A percentile compares a stretch with the other conserved stretches of the same genome.
Conservation (phyloP, 257 asterid species). For the Solanum lycopersicoides region DNA sequence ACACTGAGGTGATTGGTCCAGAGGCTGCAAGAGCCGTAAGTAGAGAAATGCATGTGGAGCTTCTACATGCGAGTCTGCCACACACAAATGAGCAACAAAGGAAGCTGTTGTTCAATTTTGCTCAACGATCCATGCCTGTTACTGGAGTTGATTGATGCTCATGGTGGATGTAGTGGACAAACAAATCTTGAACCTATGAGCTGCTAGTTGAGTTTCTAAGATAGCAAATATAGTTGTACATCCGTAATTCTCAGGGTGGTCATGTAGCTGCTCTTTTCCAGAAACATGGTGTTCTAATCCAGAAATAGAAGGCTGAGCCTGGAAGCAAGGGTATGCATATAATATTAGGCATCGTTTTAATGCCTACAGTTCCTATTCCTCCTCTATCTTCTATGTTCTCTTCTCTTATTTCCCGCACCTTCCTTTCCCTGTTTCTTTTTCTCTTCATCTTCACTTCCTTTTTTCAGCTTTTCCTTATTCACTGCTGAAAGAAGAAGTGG, state of each 20-base stretch:
- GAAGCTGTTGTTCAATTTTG: conserved; percentile 26
- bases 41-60: conserved; percentile 31
- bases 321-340: conserved; percentile 1
- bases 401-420: neutral
- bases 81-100: conserved; percentile 30
- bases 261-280: neutral
- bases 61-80: conserved; percentile 29
- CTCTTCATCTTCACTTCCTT: neutral
- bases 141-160: conserved; percentile 7
- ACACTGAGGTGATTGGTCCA: conserved; percentile 4
- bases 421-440: neutral
- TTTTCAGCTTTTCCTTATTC: neutral
- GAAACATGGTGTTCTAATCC: neutral
- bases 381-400: neutral
- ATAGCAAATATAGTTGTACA: neutral
- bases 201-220: neutral
- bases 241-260: neutral
- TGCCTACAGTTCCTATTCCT: neutral
- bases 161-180: conserved; percentile 7
- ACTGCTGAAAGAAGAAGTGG: neutral
- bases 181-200: neutral
- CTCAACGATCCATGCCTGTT: conserved; percentile 27
- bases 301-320: neutral
- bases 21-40: conserved; percentile 26
- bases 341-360: neutral